These are phyloP conservation scores for Chenopodium berlandieri DNA, from an alignment of 148 eudicot genomes.

Conservation along the genomic window DNA sequence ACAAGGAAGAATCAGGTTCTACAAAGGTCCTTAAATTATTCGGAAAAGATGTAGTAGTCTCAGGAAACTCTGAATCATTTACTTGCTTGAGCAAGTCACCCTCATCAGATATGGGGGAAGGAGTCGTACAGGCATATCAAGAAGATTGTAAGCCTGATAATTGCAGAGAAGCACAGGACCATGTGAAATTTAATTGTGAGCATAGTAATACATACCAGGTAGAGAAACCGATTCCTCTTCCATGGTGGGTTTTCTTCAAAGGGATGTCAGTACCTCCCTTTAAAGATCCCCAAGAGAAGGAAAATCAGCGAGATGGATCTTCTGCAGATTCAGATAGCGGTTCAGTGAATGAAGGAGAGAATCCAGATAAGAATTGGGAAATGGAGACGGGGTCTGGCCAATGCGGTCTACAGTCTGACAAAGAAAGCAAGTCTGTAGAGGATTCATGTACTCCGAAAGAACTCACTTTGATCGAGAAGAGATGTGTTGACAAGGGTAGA, in stretches of 20 bases:
- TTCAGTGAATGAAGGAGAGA: conserved; percentile 30
- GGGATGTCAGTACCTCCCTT: conserved; percentile 32
- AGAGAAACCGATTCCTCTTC: conserved; percentile 35
- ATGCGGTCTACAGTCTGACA: conserved; percentile 12
- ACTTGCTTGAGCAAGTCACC: conserved; percentile 24
- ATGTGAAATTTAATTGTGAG: conserved; percentile 15
- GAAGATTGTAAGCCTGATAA: conserved; percentile 4
- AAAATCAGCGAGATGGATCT: conserved; percentile 41
- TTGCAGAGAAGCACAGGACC: conserved; percentile 17
- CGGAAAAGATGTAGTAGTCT: conserved; percentile 64
- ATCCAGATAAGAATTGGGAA: conserved; percentile 31
- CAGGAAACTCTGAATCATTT: conserved; percentile 25
- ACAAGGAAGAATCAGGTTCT: conserved; percentile 35
- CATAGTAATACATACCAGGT: conserved; percentile 24
- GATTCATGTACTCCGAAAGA: conserved; percentile 4
- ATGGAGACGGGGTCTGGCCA: conserved; percentile 31
- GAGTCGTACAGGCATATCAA: conserved; percentile 17
- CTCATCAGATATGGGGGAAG: conserved; percentile 27
- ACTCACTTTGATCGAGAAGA: conserved; percentile 19
- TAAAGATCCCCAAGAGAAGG: conserved; percentile 31
- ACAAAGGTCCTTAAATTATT: conserved; percentile 65
- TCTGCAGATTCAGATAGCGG: conserved; percentile 42
- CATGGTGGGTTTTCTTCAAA: conserved; percentile 41
- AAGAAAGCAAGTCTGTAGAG: conserved; percentile 16
- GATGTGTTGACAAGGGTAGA: conserved; percentile 15